Conservation (phyloP, 257 asterid species). For the Nicotiana sylvestris region DNA sequence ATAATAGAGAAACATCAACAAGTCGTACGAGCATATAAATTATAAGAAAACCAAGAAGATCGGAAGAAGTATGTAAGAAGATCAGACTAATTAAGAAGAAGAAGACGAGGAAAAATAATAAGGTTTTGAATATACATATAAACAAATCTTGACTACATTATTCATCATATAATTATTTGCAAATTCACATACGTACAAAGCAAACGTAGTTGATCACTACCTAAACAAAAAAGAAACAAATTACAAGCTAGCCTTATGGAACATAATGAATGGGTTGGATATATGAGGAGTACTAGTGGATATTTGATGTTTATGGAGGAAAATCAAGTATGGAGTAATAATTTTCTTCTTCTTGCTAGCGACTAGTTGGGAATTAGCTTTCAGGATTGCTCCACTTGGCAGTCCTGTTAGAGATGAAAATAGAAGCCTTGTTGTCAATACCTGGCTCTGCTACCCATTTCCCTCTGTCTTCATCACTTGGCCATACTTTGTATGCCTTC, state of each 20-base stretch:
- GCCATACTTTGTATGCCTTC: constrained; percentile 72
- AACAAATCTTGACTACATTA: constrained; percentile 28
- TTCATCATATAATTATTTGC: constrained; percentile 16
- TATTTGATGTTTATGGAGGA: background rate
- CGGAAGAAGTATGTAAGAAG: background rate
- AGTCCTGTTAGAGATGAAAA: constrained; percentile 45
- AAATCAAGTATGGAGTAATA: background rate
- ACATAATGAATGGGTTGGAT: background rate
- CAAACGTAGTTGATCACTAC: background rate
- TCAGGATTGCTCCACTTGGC: constrained; percentile 47
- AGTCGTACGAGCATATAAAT: background rate
- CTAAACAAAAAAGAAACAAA: constrained; percentile 11
- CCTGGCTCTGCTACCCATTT: constrained; percentile 84
- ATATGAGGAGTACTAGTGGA: background rate
- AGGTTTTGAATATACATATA: background rate
- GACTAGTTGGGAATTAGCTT: constrained; percentile 9
- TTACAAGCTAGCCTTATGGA: constrained; percentile 16
- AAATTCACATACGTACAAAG: constrained; percentile 15
- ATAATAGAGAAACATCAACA: background rate
- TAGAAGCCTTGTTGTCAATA: constrained; percentile 59
- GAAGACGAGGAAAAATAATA: background rate
- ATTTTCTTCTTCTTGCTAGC: background rate
- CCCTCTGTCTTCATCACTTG: constrained; percentile 77
- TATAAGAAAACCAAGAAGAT: background rate
- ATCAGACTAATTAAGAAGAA: background rate